Evolutionary conservation across 1,284 basidiomycete species (phyloP), one percentile per base, ranked within the genome.

Genomic region (Meira miltonrushii): DNA sequence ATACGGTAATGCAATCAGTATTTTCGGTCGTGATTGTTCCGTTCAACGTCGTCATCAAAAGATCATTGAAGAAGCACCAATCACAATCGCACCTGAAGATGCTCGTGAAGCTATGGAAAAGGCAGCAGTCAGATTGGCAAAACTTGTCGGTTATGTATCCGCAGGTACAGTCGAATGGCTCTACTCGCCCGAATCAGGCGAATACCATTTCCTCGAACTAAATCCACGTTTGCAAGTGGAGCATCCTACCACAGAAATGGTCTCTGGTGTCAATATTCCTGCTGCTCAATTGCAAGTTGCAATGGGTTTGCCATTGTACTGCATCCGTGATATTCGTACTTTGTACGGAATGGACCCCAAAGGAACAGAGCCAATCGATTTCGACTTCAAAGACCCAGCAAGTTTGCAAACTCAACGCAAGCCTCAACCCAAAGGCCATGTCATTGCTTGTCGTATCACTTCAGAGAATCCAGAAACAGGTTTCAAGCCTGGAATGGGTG

Each of bases 161-260:
- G 95, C 95, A 28, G 95, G 95, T 78, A 99, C 95, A 33, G 93
- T 97, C 66, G 95, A 96, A 85, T 97, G 90, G 81, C 87, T 99
- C 44, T 98, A 98, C 82, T 95, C 88, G 67, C 92, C 92, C 67
- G 84, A 88, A 0, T 91, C 95, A 64, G 90, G 95, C 77, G 85
- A 87, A 39, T 98, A 97, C 82, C 90, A 89, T 81, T 99, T 99
- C 85, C 85, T 99, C 62, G 95, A 99, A 81, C 86, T 99, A 67
- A 99, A 99, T 81, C 95, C 95, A 48, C 94, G 95, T 85, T 87
- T 98, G 39, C 95, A 99, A 82, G 95, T 99, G 77, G 94, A 97
- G 83, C 78, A 79, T 55, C 95, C 95, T 17, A 98, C 95, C 17
- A 99, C 95, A 25, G 95, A 99, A 81, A 99, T 98, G 92, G 95